Conservation (phyloP, 257 asterid genomes). For the Nicotiana paniculata region DNA sequence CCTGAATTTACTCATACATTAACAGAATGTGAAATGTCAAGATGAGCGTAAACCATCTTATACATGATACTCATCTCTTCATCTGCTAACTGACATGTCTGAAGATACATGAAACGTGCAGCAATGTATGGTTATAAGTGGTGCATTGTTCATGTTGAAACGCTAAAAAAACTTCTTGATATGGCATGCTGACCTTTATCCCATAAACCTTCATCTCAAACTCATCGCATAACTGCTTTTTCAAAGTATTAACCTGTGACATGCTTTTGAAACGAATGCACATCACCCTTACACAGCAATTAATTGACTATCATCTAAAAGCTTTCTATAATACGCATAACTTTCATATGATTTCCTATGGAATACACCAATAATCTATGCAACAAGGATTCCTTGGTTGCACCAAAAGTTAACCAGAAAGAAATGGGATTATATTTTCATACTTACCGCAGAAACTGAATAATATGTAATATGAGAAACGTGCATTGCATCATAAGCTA, state of each 20-base stretch:
- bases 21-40: not conserved
- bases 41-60: not conserved
- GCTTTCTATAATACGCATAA: not conserved
- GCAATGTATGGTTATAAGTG: not conserved
- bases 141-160: not conserved
- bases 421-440: not conserved
- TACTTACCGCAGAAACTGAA: not conserved
- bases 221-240: not conserved
- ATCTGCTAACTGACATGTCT: not conserved
- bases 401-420: not conserved
- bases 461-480: not conserved
- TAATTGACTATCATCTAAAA: slow-evolving; percentile 5
- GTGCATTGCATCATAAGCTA: not conserved
- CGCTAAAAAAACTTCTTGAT: not conserved
- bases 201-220: not conserved
- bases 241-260: not conserved
- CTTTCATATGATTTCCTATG: not conserved
- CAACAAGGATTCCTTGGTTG: not conserved
- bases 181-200: too few species aligned
- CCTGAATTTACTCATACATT: not conserved
- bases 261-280: not conserved
- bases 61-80: not conserved
- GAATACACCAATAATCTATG: not conserved
- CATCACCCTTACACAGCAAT: not conserved
- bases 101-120: not conserved